A percentile compares a stretch with the other conserved stretches of the same genome.
These are phyloP conservation scores for Immersiporthe knoxdaviesiana DNA, from an alignment of 2,329 filamentous ascomycete genomes.

Conservation along the genomic window DNA sequence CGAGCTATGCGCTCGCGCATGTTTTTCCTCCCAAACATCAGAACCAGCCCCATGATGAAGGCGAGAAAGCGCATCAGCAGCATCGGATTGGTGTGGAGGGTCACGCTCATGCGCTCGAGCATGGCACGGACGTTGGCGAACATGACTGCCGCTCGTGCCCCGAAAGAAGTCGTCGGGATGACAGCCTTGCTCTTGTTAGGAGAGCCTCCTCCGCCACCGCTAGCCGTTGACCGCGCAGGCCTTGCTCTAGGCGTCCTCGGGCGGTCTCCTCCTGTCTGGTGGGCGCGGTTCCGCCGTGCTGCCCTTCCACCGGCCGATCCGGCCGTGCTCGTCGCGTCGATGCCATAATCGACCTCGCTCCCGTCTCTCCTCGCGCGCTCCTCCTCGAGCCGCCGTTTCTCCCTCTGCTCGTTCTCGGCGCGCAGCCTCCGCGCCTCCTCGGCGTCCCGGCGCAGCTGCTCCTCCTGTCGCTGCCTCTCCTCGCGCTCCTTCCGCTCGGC, in stretches of 20 bases:
- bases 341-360: slow-evolving; percentile 70
- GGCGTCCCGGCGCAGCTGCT: slow-evolving; percentile 58
- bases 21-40: slow-evolving; percentile 75
- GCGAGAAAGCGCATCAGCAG: slow-evolving; percentile 67
- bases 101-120: slow-evolving; percentile 54
- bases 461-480: slow-evolving; percentile 59
- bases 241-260: slow-evolving; percentile 21
- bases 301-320: slow-evolving; percentile 38
- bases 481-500: slow-evolving; percentile 68
- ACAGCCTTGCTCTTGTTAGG: slow-evolving; percentile 38
- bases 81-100: slow-evolving; percentile 60
- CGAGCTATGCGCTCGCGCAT: slow-evolving; percentile 74
- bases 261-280: slow-evolving; percentile 15
- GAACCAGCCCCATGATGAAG: slow-evolving; percentile 77
- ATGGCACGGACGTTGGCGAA: slow-evolving; percentile 55
- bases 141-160: slow-evolving; percentile 55
- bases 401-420: slow-evolving; percentile 62
- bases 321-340: slow-evolving; percentile 56
- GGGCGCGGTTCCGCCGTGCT: slow-evolving; percentile 18
- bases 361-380: slow-evolving; percentile 52
- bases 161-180: slow-evolving; percentile 44
- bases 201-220: slow-evolving; percentile 10
- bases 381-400: slow-evolving; percentile 57
- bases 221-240: slow-evolving; percentile 24
- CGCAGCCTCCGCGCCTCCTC: slow-evolving; percentile 60